Base-by-base conservation (phyloP, 805 yeast genomes). In the Zygotorulaspora sp. region DNA sequence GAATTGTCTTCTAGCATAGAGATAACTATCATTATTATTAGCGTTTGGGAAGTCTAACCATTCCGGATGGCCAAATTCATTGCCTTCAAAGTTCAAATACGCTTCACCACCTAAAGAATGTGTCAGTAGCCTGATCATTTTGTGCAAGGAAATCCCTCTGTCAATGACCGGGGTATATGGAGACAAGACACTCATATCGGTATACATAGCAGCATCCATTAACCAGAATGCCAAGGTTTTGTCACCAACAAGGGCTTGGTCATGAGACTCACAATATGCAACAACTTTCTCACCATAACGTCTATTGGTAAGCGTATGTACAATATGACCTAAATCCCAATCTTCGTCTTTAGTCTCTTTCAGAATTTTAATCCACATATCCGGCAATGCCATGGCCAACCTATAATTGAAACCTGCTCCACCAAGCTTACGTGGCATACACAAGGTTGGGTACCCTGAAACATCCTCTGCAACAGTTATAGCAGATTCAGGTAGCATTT, bases 51-150 rank as follows among this genome's bases (percentile, higher is more conserved):
- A 92, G 63, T 90, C 98, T 36, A 92, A 74, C 98, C 98, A 90
- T 61, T 90, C 98, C 3, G 97, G 98, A 55, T 90, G 98, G 12
- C 98, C 98, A 66, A 92, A 90, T 65, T 90, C 98, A 56, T 90
- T 90, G 41, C 98, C 97, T 69, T 90, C 97, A 60, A 90, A 90
- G 60, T 89, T 90, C 57, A 90, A 74, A 57, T 90, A 90, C 0
- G 95, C 96, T 63, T 90, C 97, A 40, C 98, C 98, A 32, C 97
- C 97, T n/a, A 90, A 69, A 1, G 89, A 69, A 52, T 86, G 89
- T 1, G 97, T 90, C 15, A 89, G 52, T 38, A 92, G 70, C 48
- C 98, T 74, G 45, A 90, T 92, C 77, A 92, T 63, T 61, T 90
- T 90, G 66, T 90, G 98, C 45, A 90, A 70, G 13, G 96, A 78